Percentiles rank a stretch among this genome's conserved stretches.
Conservation (phyloP, 352 stramenopile genomes). For the Globisporangium paddicum region DNA sequence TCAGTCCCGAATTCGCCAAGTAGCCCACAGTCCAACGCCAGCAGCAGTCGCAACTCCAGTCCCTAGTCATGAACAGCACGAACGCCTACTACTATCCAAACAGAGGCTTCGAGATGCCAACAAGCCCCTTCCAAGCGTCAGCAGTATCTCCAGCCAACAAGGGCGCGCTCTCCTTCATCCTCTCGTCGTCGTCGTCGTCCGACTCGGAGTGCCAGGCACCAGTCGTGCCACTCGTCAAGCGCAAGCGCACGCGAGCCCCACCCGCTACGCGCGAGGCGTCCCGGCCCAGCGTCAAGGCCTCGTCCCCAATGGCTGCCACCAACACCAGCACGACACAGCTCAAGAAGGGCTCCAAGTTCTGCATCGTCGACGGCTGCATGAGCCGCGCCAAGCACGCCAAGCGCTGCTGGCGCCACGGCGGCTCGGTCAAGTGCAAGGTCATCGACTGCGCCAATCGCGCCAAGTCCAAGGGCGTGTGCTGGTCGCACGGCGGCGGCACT, state of each 20-base stretch:
- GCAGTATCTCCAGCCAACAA: constrained; percentile 1
- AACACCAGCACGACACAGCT: too few species aligned
- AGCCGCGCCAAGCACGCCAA: constrained; percentile 45
- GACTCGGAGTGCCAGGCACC: constrained; percentile 8
- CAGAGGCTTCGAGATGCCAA: background rate
- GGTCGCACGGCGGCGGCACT: constrained; percentile 53
- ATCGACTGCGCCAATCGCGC: constrained; percentile 42
- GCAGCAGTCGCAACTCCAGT: background rate
- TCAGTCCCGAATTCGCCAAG: constrained; percentile 2
- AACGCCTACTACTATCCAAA: constrained; percentile 5
- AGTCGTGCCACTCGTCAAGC: constrained; percentile 6
- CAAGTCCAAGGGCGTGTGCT: constrained; percentile 60
- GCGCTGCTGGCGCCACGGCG: constrained; percentile 48
- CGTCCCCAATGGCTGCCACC: too few species aligned
- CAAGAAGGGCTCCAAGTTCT: constrained; percentile 52
- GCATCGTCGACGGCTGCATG: constrained; percentile 43
- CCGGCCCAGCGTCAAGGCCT: background rate
- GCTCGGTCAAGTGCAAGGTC: constrained; percentile 57
- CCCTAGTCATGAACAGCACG: background rate
- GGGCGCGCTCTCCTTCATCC: constrained; percentile 8
- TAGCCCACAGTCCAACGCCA: too few species aligned
- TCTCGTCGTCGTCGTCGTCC: background rate
- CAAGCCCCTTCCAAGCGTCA: too few species aligned
- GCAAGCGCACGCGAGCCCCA: background rate
- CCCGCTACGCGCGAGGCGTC: background rate